Evolutionary conservation across 805 yeast species (phyloP).

Genomic region (Saturnispora serradocipensis): DNA sequence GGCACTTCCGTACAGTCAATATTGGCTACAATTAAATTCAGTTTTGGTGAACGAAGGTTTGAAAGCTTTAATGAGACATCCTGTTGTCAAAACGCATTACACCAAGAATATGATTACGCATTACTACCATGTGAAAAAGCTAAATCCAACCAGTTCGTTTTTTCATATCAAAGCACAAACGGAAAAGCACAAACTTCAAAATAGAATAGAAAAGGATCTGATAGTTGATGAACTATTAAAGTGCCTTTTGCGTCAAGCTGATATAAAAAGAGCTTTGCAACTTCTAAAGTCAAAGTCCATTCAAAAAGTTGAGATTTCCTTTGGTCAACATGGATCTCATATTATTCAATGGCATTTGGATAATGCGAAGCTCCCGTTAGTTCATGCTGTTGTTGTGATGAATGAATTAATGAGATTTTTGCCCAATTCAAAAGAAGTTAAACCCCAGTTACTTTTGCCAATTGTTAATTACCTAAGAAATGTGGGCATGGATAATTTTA

Average conservation of each 20-base stretch:
- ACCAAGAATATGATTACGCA: background rate
- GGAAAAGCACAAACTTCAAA: background rate
- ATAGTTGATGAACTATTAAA: background rate
- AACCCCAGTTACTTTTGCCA: background rate
- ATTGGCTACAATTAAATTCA: slow-evolving; percentile 3
- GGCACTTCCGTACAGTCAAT: background rate
- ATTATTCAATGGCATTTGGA: background rate
- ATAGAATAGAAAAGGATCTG: background rate
- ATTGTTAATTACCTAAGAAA: background rate
- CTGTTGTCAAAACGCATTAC: background rate
- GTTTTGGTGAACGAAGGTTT: slow-evolving; percentile 3
- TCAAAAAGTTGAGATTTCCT: background rate
- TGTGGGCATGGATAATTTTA: background rate
- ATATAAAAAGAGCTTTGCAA: background rate
- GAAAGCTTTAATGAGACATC: background rate
- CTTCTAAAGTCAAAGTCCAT: background rate
- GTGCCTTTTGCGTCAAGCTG: background rate
- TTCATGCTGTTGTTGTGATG: background rate
- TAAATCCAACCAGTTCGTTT: background rate
- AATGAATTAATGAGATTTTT: background rate
- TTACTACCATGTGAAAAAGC: background rate
- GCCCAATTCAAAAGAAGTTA: background rate
- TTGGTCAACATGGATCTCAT: background rate
- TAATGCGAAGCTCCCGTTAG: background rate
- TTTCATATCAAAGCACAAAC: background rate